phyloP scores from a whole-genome alignment of 495 filamentous ascomycete genomes.

The Polyplosphaeria fusca region DNA sequence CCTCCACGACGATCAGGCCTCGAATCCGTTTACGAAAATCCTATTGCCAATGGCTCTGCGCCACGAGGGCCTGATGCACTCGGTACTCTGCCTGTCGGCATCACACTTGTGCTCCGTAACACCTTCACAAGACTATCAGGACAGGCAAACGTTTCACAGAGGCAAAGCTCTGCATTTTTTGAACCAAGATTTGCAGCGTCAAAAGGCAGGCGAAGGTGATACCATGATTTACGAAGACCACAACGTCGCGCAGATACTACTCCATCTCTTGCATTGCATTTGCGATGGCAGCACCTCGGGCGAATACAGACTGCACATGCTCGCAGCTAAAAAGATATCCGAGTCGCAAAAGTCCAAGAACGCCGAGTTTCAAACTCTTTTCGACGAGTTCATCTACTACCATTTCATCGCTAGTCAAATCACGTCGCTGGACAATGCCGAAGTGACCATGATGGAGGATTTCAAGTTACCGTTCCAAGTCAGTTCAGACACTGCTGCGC shows the following conservation, averaged over 20 bases:
- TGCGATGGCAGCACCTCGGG: conserved; percentile 73
- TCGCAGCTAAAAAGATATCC: conserved; percentile 71
- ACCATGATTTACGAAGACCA: conserved; percentile 51
- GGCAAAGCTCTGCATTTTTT: conserved; percentile 52
- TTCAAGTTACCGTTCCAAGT: conserved; percentile 70
- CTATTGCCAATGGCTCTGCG: conserved; percentile 80
- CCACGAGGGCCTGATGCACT: conserved; percentile 88
- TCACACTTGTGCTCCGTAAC: conserved; percentile 64
- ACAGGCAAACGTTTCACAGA: conserved; percentile 56
- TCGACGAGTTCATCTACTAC: conserved; percentile 91
- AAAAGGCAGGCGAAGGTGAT: conserved; percentile 41
- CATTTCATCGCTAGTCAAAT: conserved; percentile 81
- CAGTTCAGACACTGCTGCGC: conserved; percentile 66
- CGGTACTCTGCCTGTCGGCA: conserved; percentile 79
- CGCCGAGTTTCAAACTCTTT: conserved; percentile 57
- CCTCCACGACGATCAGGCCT: conserved; percentile 70
- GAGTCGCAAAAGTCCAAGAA: conserved; percentile 46
- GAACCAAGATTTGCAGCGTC: conserved; percentile 20
- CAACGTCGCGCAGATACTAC: conserved; percentile 69
- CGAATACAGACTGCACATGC: conserved; percentile 77
- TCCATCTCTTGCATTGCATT: conserved; percentile 76
- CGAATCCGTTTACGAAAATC: conserved; percentile 86
- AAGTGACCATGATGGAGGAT: conserved; percentile 56
- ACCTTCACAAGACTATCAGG: conserved; percentile 40
- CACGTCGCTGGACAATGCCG: conserved; percentile 60